Percentiles rank a stretch among this genome's conserved stretches.
Evolutionary conservation across 805 yeast genomes (phyloP).

Genomic region (Lipomyces orientalis): DNA sequence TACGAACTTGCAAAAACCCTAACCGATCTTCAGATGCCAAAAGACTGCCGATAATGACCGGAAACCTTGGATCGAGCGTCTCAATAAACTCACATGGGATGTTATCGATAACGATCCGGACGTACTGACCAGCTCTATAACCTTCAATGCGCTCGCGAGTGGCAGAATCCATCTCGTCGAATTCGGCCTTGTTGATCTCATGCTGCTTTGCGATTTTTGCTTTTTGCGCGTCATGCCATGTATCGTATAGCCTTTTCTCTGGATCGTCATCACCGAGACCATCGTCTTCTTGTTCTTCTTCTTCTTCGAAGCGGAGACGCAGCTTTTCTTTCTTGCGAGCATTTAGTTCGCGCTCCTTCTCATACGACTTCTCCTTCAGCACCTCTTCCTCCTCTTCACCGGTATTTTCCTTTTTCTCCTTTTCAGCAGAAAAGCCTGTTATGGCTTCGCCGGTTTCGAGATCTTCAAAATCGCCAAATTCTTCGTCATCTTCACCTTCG

Average conservation of each 20-base stretch:
- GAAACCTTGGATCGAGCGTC: constrained; percentile 82
- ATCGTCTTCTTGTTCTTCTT: constrained; percentile 60
- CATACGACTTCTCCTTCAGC: constrained; percentile 53
- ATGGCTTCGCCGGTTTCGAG: constrained; percentile 46
- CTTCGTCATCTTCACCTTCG: constrained; percentile 61
- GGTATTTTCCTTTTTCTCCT: constrained; percentile 44
- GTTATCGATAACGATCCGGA: constrained; percentile 78
- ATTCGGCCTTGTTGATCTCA: constrained; percentile 81
- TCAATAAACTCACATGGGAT: constrained; percentile 91
- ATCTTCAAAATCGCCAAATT: constrained; percentile 47
- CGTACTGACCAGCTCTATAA: constrained; percentile 90
- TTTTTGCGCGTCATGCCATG: constrained; percentile 97
- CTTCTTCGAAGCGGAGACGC: constrained; percentile 87
- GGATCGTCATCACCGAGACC: constrained; percentile 77
- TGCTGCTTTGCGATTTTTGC: constrained; percentile 95
- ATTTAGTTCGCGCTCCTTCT: constrained; percentile 76
- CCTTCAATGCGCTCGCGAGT: constrained; percentile 87
- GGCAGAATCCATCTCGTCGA: constrained; percentile 71
- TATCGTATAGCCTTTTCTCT: constrained; percentile 80
- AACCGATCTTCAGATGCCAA: constrained; percentile 89
- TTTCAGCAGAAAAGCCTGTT: constrained; percentile 51
- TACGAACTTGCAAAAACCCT: constrained; percentile 89
- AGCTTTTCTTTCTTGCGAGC: constrained; percentile 90
- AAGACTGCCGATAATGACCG: constrained; percentile 88
- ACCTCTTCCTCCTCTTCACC: constrained; percentile 29